Evolutionary conservation across 768 basidiomycete genomes (phyloP).

Genomic region (Rubroboletus pulcherrimus): DNA sequence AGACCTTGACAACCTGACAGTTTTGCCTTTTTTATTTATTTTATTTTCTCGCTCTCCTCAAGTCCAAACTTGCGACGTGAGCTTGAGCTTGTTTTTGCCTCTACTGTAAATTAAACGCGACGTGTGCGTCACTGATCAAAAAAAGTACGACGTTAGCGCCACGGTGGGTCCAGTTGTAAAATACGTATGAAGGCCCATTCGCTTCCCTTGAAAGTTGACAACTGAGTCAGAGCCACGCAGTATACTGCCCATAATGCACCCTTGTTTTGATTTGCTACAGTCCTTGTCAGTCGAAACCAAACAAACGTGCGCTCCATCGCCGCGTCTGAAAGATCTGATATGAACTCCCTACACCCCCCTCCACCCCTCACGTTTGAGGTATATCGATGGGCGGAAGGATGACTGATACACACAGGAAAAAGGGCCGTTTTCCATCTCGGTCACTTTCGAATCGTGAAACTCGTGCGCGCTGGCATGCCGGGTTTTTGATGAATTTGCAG

Average conservation of each 20-base stretch:
- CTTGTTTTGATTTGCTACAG: background rate
- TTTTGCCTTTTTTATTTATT: too few species aligned
- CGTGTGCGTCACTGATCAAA: too few species aligned
- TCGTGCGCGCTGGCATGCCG: slow-evolving; percentile 1
- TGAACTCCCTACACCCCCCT: background rate
- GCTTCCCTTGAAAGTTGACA: background rate
- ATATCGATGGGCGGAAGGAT: background rate
- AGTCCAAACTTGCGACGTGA: too few species aligned
- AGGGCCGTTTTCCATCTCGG: background rate
- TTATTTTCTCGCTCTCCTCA: too few species aligned
- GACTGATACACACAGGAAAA: background rate
- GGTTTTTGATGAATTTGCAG: background rate
- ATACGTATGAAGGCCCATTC: background rate
- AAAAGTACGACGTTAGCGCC: too few species aligned
- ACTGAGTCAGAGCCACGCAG: background rate
- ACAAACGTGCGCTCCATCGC: slow-evolving; percentile 5
- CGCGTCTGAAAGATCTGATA: slow-evolving; percentile 1
- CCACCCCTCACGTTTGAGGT: slow-evolving; percentile 3
- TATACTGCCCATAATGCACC: background rate
- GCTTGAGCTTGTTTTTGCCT: too few species aligned
- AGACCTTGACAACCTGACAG: too few species aligned
- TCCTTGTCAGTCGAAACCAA: background rate
- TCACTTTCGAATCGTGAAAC: slow-evolving; percentile 14
- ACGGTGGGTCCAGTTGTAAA: background rate
- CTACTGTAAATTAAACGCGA: too few species aligned